Evolutionary conservation across 805 yeast genomes (phyloP).

Genomic region (Cyberlindnera saturnus): DNA sequence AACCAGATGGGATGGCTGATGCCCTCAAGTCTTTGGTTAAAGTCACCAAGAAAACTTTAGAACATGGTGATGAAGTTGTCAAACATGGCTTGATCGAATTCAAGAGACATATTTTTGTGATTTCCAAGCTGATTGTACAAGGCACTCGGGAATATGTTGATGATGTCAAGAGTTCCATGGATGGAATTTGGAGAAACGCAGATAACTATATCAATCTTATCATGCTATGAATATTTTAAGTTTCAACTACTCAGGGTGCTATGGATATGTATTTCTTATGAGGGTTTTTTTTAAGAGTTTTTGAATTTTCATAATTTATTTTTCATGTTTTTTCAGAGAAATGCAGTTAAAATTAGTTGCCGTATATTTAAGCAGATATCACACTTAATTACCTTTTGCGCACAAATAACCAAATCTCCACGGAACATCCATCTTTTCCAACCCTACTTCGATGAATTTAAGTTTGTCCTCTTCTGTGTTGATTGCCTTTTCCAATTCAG

Average conservation of each 20-base stretch:
- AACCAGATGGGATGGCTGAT: not conserved
- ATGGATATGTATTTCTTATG: too few species aligned
- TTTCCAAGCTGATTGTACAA: constrained; percentile 9
- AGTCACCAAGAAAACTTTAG: not conserved
- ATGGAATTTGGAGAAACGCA: not conserved
- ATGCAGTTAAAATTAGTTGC: too few species aligned
- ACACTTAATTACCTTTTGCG: not conserved
- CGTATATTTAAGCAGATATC: too few species aligned
- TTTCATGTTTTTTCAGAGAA: too few species aligned
- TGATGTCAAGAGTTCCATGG: constrained; percentile 5
- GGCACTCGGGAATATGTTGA: constrained; percentile 3
- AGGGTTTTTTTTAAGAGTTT: too few species aligned
- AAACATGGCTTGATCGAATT: constrained; percentile 3
- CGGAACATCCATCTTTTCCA: constrained; percentile 59
- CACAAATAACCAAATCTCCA: constrained; percentile 18
- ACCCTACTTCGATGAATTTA: constrained; percentile 49
- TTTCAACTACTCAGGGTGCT: not conserved
- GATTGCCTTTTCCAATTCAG: constrained; percentile 15
- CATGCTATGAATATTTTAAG: not conserved
- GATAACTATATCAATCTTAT: not conserved
- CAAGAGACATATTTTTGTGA: constrained; percentile 4
- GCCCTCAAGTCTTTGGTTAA: not conserved
- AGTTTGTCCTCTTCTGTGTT: constrained; percentile 32
- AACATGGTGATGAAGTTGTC: not conserved
- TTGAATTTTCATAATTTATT: too few species aligned